Conservation (phyloP, 768 basidiomycete genomes). For the Mycena latifolia region DNA sequence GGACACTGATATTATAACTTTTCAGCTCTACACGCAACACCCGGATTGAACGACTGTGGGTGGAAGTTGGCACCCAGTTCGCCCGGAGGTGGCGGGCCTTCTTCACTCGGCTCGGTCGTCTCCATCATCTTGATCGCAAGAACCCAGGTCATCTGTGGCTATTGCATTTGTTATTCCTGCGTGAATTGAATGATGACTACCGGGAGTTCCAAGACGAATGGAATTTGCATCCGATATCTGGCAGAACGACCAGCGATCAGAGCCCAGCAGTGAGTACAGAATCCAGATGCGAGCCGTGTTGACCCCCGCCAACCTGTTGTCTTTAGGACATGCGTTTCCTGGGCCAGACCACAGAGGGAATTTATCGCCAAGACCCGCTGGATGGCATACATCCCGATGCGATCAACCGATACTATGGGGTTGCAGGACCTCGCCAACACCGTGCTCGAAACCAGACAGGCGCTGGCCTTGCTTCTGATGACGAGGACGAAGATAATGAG, state of each 20-base stretch:
- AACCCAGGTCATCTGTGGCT: slow-evolving; percentile 9
- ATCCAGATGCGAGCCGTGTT: neutral
- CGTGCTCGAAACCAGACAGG: slow-evolving; percentile 8
- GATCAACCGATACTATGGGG: slow-evolving; percentile 24
- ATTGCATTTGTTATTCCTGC: slow-evolving; percentile 43
- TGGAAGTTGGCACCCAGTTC: slow-evolving; percentile 18
- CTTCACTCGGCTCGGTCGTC: neutral
- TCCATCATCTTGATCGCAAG: slow-evolving; percentile 4
- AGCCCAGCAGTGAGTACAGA: slow-evolving; percentile 5
- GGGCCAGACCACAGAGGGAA: neutral
- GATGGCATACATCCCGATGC: slow-evolving; percentile 4
- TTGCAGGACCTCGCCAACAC: neutral
- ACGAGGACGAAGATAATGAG: neutral
- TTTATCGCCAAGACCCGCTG: neutral
- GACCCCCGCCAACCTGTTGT: too few relatives aligned
- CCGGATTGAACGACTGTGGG: slow-evolving; percentile 14
- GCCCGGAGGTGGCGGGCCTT: neutral
- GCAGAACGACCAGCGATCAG: slow-evolving; percentile 23
- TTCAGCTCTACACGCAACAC: slow-evolving; percentile 11
- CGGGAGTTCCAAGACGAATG: slow-evolving; percentile 42
- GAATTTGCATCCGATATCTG: slow-evolving; percentile 48
- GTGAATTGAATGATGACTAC: slow-evolving; percentile 44
- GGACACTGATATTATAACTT: too few relatives aligned
- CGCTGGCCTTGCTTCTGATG: slow-evolving; percentile 2
- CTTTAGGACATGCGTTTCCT: slow-evolving; percentile 3